Evolutionary conservation across 345 rosid genomes (phyloP), one percentile per base, ranked within the genome.

Genomic region (thale cress (Arabidopsis thaliana)): DNA sequence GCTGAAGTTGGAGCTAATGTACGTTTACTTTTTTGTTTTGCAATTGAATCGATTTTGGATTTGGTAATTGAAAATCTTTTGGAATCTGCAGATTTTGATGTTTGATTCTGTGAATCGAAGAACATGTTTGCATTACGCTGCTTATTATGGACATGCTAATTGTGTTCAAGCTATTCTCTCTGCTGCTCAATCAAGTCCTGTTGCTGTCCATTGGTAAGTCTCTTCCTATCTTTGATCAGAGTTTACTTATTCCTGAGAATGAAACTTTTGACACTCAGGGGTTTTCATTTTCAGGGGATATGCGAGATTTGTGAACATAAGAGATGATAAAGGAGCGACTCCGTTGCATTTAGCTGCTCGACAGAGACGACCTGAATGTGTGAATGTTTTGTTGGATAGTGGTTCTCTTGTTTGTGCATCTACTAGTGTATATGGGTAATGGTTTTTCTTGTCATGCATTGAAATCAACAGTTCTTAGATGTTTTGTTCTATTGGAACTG

Each of bases 351-450:
- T 95, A 78, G 98, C 99, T 7, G 87, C 99, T 3, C 85, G 97
- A 61, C 98, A 91, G 84, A 87, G 86, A 75, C 87, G 88, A 53
- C 89, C 98, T 55, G 91, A 85, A 48, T 96, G 99, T 76, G 89
- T 93, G 4, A 95, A 90, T 81, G 85, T 89, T 14, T 64, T 96
- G 84, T 78, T 96, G 38, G 94, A 85, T 53, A 87, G 84, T 38
- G 99, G 97, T 74, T 97, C 96, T 60, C 95, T 96, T 67, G 99
- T 87, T 73, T 93, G 99, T 78, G 87, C 99, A 63, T 88, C 97
- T 38, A 93, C 99, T 1, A 90, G 96, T 32, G 84, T 97, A 80
- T 93, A 90, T 46, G 89, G 98, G 99, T 93, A 93, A 85, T 28
- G 10, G 24, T 30, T 13, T 59, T 48, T 37, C 13, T 67, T 9